phyloP scores from a whole-genome alignment of 2,329 filamentous ascomycete species.

The Cercospora brassicicola region DNA sequence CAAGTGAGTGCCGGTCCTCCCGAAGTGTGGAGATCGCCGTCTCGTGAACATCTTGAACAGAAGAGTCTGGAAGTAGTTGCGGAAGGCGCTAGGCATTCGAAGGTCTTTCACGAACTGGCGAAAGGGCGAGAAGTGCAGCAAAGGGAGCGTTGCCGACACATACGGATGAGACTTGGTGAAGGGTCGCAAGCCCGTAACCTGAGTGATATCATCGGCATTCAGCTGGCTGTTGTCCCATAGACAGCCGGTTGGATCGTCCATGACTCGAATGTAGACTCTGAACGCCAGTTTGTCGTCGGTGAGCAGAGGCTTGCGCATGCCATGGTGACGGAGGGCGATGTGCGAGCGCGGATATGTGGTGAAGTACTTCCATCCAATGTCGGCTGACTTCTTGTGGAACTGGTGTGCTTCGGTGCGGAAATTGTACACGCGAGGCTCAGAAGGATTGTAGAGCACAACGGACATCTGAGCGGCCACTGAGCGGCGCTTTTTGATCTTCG shows the following conservation, averaged over 20 bases:
- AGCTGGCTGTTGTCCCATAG: constrained; percentile 57
- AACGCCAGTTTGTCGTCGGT: constrained; percentile 63
- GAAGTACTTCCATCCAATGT: constrained; percentile 66
- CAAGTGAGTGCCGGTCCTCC: constrained; percentile 8
- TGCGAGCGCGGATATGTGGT: constrained; percentile 57
- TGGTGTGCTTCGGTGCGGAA: constrained; percentile 59
- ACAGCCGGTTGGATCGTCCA: constrained; percentile 61
- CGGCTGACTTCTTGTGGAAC: constrained; percentile 58
- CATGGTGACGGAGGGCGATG: constrained; percentile 57
- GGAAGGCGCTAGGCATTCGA: constrained; percentile 3
- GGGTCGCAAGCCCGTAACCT: constrained; percentile 58
- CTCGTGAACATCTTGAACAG: constrained; percentile 35
- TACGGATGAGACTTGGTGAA: constrained; percentile 39
- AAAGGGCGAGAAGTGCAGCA: constrained; percentile 61
- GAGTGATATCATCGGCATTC: constrained; percentile 43
- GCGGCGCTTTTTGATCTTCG: constrained; percentile 42
- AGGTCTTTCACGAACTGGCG: constrained; percentile 56
- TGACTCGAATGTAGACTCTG: constrained; percentile 60
- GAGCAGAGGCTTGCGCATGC: constrained; percentile 59
- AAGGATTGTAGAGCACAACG: constrained; percentile 63
- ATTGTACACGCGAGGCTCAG: constrained; percentile 60
- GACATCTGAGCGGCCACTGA: constrained; percentile 60
- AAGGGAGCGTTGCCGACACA: constrained; percentile 56
- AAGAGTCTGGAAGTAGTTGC: constrained; percentile 25
- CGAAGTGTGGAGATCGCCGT: constrained; percentile 24